phyloP scores from a whole-genome alignment of 768 basidiomycete genomes.

The Obba rivulosa region DNA sequence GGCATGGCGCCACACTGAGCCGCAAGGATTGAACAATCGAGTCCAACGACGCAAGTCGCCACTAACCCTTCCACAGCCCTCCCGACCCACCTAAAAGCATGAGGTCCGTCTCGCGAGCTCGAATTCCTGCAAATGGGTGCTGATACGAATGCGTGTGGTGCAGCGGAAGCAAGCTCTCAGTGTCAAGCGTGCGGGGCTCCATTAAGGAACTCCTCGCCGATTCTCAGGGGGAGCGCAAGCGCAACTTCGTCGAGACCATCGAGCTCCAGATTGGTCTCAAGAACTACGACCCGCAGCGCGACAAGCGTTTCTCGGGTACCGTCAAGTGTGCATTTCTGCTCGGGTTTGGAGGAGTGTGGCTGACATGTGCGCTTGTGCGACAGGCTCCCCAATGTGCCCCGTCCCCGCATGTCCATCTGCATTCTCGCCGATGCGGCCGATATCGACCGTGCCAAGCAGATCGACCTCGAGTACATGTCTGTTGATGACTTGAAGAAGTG shows the following conservation, averaged over 20 bases:
- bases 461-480: constrained; percentile 98
- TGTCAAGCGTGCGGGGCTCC: constrained; percentile 99
- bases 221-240: constrained; percentile 82
- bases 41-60: background rate
- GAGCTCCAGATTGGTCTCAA: constrained; percentile 96
- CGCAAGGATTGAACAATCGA: background rate
- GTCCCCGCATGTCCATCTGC: constrained; percentile 99
- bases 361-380: background rate
- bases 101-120: constrained; percentile 17
- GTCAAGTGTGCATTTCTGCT: constrained; percentile 66
- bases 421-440: constrained; percentile 99
- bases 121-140: too few species aligned
- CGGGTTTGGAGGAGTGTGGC: background rate
- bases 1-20: background rate
- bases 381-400: constrained; percentile 94
- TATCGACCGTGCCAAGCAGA: constrained; percentile 97
- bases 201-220: constrained; percentile 86
- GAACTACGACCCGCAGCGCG: constrained; percentile 99
- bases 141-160: background rate
- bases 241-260: constrained; percentile 94
- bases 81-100: constrained; percentile 18
- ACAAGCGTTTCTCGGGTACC: constrained; percentile 99
- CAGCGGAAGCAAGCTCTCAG: constrained; percentile 79
- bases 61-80: background rate
- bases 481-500: constrained; percentile 99